phyloP scores from a whole-genome alignment of 768 basidiomycete species.

The Polyporus arcularius region DNA sequence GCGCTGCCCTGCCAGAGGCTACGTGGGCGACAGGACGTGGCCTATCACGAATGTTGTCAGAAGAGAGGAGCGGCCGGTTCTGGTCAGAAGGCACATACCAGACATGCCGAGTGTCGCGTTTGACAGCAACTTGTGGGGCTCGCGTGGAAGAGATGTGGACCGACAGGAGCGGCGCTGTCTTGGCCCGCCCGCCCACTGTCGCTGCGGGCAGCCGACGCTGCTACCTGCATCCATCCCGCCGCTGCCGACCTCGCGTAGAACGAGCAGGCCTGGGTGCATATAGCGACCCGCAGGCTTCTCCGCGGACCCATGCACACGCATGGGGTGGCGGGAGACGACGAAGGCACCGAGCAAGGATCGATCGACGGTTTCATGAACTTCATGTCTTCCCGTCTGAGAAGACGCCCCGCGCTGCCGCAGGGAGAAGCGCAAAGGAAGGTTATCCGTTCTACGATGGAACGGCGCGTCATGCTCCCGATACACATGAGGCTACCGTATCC shows the following conservation, averaged over 20 bases:
- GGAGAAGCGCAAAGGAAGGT: slow-evolving; percentile 14
- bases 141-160: slow-evolving; percentile 9
- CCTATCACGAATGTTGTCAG: slow-evolving; percentile 11
- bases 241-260: neutral
- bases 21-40: slow-evolving; percentile 5
- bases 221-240: neutral
- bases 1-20: neutral
- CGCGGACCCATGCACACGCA: no score
- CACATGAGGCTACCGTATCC: slow-evolving; percentile 16
- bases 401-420: slow-evolving; percentile 1
- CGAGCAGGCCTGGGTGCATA: no score
- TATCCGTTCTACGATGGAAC: neutral
- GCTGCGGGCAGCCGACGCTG: neutral
- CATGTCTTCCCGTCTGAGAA: neutral
- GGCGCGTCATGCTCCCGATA: neutral
- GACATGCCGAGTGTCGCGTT: slow-evolving; percentile 11
- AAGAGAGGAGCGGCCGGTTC: slow-evolving; percentile 13
- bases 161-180: slow-evolving; percentile 6
- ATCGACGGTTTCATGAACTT: slow-evolving; percentile 11
- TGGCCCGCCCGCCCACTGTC: no score
- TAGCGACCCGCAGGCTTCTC: no score
- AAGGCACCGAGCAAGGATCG: slow-evolving; percentile 7
- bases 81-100: slow-evolving; percentile 11
- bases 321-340: neutral
- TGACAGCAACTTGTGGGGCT: slow-evolving; percentile 17